phyloP scores from a whole-genome alignment of 2,329 filamentous ascomycete species.

The Verticillium dahliae region DNA sequence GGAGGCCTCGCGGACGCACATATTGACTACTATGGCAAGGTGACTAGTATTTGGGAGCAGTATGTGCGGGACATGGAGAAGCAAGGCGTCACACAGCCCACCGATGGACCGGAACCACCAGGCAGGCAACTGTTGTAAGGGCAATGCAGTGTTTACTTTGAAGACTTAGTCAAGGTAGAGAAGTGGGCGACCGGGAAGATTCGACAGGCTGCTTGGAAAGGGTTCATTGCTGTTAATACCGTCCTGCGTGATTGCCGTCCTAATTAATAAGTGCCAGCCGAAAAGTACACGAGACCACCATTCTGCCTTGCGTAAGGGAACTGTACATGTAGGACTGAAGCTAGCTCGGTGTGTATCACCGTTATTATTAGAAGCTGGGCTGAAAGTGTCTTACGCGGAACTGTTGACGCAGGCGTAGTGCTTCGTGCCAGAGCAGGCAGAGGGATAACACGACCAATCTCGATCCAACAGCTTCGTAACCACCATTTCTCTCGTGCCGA shows the following conservation, averaged over 20 bases:
- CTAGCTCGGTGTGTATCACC: too few relatives aligned
- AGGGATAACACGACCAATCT: too few relatives aligned
- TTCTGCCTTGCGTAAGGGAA: background rate
- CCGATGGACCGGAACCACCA: conserved; percentile 8
- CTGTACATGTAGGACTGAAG: background rate
- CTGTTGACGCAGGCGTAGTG: too few relatives aligned
- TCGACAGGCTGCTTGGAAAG: background rate
- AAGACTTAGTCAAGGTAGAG: background rate
- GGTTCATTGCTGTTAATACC: background rate
- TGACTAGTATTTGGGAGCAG: conserved; percentile 77
- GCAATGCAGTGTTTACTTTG: background rate
- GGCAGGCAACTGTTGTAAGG: conserved; percentile 4
- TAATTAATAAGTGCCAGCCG: background rate
- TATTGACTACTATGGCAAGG: conserved; percentile 76
- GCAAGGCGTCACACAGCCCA: conserved; percentile 34
- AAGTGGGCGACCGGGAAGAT: background rate
- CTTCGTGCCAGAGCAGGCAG: too few relatives aligned
- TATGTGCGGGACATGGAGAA: conserved; percentile 87
- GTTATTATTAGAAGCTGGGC: too few relatives aligned
- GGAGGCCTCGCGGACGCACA: conserved; percentile 79
- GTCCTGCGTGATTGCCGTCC: background rate
- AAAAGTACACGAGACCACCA: background rate
- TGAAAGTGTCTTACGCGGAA: too few relatives aligned
- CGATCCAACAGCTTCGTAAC: too few relatives aligned
- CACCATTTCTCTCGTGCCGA: too few relatives aligned